Evolutionary conservation across 768 basidiomycete species (phyloP).

Genomic region (Lactarius hengduanensis): DNA sequence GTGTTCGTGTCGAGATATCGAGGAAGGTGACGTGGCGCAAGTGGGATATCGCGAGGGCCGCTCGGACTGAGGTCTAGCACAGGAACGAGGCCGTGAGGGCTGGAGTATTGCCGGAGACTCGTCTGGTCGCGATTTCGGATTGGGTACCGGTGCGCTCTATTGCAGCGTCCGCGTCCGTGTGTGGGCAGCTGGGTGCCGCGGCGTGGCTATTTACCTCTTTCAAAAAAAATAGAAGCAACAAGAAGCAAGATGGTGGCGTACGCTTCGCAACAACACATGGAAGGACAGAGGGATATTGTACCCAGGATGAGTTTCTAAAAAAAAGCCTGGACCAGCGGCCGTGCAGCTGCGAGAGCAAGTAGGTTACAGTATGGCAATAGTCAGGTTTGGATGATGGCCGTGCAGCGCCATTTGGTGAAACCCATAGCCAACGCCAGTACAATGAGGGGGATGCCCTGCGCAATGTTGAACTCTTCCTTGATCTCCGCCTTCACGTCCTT

Average conservation of each 20-base stretch:
- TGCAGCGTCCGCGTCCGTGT: neutral
- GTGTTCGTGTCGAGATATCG: slow-evolving; percentile 44
- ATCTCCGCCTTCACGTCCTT: slow-evolving; percentile 34
- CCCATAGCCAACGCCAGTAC: slow-evolving; percentile 37
- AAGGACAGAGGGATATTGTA: slow-evolving; percentile 40
- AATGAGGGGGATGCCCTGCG: slow-evolving; percentile 36
- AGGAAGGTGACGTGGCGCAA: slow-evolving; percentile 39
- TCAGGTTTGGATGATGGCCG: slow-evolving; percentile 25
- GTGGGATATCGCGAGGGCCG: slow-evolving; percentile 39
- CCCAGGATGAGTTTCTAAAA: slow-evolving; percentile 33
- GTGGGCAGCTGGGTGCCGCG: neutral
- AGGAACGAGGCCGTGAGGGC: neutral
- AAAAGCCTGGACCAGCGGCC: slow-evolving; percentile 32
- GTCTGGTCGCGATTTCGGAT: neutral
- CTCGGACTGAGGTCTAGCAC: slow-evolving; percentile 38
- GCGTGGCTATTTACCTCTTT: slow-evolving; percentile 34
- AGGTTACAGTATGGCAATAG: slow-evolving; percentile 31
- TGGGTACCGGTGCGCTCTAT: neutral
- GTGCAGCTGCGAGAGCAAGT: slow-evolving; percentile 37
- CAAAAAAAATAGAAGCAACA: slow-evolving; percentile 33
- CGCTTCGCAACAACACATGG: slow-evolving; percentile 36
- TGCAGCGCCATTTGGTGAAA: slow-evolving; percentile 35
- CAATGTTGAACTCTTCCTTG: slow-evolving; percentile 40
- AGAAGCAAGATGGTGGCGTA: slow-evolving; percentile 34
- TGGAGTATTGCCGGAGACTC: neutral